These are phyloP conservation scores for Erodium texanum DNA, from an alignment of 441 rosid genomes.

Conservation along the genomic window DNA sequence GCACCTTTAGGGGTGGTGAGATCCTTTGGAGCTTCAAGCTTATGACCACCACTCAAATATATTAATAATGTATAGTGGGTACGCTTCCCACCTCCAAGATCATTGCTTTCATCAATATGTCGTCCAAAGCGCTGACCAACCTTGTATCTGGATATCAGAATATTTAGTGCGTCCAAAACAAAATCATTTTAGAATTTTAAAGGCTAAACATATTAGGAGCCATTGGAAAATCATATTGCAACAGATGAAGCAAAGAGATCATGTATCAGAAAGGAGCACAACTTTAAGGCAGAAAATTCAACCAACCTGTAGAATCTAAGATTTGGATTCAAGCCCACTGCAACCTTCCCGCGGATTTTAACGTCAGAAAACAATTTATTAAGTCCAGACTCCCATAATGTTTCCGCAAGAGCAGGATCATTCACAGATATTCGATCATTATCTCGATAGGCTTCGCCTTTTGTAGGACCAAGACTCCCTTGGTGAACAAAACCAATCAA, in stretches of 20 bases:
- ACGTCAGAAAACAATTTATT: slow-evolving; percentile 48
- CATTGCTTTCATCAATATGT: slow-evolving; percentile 82
- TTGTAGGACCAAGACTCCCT: slow-evolving; percentile 85
- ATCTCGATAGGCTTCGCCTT: slow-evolving; percentile 88
- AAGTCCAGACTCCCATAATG: slow-evolving; percentile 73
- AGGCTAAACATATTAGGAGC: background rate
- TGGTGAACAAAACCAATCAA: slow-evolving; percentile 70
- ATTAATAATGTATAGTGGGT: slow-evolving; percentile 76
- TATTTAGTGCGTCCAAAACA: background rate
- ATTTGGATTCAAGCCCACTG: slow-evolving; percentile 85
- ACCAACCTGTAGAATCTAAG: slow-evolving; percentile 71
- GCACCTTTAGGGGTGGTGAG: slow-evolving; percentile 29
- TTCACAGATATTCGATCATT: slow-evolving; percentile 63
- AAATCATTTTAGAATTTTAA: too few relatives aligned
- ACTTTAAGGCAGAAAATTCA: slow-evolving; percentile 9
- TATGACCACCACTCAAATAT: slow-evolving; percentile 64
- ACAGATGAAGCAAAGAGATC: background rate
- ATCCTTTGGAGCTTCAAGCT: slow-evolving; percentile 38
- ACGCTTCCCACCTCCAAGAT: slow-evolving; percentile 60
- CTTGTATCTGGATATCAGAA: slow-evolving; percentile 48
- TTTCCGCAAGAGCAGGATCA: slow-evolving; percentile 58
- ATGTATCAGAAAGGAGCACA: background rate
- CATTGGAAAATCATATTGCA: background rate
- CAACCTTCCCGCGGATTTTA: slow-evolving; percentile 65
- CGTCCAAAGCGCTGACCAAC: slow-evolving; percentile 76